Evolutionary conservation across 2,329 filamentous ascomycete species (phyloP), one percentile per base, ranked within the genome.

Genomic region (Cladosporium sp.): DNA sequence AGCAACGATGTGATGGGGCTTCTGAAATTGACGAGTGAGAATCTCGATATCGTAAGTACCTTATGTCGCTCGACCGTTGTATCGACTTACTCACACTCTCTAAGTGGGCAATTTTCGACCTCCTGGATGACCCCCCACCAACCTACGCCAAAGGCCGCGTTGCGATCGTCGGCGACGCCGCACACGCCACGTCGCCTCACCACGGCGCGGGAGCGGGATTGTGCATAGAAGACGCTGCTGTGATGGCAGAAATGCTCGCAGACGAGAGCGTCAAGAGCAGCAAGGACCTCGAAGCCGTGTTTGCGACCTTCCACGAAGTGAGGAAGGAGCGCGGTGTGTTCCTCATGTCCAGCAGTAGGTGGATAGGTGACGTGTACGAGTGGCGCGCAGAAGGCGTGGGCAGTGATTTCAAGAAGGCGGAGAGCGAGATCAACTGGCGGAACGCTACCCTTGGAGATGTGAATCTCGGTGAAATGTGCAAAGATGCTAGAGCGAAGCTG

Each of bases 91-190:
- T n/a, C n/a, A n/a, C n/a, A n/a, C n/a, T n/a, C n/a, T n/a, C n/a
- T n/a, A 9, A 40, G 38, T 50, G 47, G 47, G 47, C 47, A 5
- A 50, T 60, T 18, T 58, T 61, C 48, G 43, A 52, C 30, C 47
- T 58, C 8, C 34, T 51, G 7, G 41, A 55, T 22, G 44, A 43
- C 20, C 50, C 53, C 4, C 52, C 74, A 6, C 63, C 59, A 5
- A 70, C 64, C 1, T 75, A 72, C 57, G 64, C 58, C 41, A 61
- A 62, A 40, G 56, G 58, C 2, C 58, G 64, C 0, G 56, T 73
- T 7, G 70, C 75, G 40, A 56, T 82, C 2, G 67, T 79, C 0
- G 80, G 80, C 7, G 79, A 83, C 55, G 78, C 79, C 0, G 80
- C 80, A 4, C 80, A 83, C 55, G 78, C 79, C 0, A 71, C 70